phyloP scores from a whole-genome alignment of 495 filamentous ascomycete genomes.

The Penicillium verhagenii region DNA sequence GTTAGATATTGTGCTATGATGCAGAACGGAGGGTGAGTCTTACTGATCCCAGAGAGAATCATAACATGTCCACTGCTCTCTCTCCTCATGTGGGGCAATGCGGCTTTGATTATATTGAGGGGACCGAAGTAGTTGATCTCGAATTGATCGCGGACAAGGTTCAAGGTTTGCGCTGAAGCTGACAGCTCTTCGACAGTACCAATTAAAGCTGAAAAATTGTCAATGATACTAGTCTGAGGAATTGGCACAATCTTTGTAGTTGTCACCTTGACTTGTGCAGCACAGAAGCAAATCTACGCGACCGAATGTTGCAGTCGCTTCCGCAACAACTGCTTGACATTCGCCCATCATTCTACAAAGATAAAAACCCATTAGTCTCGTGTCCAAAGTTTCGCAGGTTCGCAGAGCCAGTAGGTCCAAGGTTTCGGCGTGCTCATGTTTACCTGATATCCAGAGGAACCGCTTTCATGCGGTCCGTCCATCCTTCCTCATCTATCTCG shows the following conservation, averaged over 20 bases:
- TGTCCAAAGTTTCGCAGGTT: too few species aligned
- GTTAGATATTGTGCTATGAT: slow-evolving; percentile 15
- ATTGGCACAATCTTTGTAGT: background rate
- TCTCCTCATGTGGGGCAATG: slow-evolving; percentile 73
- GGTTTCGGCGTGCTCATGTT: slow-evolving; percentile 26
- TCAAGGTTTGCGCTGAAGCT: slow-evolving; percentile 66
- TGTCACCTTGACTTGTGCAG: slow-evolving; percentile 76
- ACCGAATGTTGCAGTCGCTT: slow-evolving; percentile 80
- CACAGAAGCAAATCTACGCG: slow-evolving; percentile 85
- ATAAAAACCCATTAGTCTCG: slow-evolving; percentile 14
- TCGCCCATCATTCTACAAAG: slow-evolving; percentile 43
- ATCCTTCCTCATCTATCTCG: slow-evolving; percentile 65
- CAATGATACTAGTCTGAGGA: background rate
- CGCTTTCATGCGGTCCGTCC: slow-evolving; percentile 43
- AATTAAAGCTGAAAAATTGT: slow-evolving; percentile 60
- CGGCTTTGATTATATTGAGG: slow-evolving; percentile 91
- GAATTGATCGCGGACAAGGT: slow-evolving; percentile 85
- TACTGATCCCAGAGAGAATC: slow-evolving; percentile 81
- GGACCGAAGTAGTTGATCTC: slow-evolving; percentile 93
- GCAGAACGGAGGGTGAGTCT: slow-evolving; percentile 10
- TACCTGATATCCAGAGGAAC: slow-evolving; percentile 54
- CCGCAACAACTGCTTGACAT: slow-evolving; percentile 81
- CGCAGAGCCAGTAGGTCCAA: too few species aligned
- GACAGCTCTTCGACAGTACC: slow-evolving; percentile 91
- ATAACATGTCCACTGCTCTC: slow-evolving; percentile 86